Evolutionary conservation across 345 rosid species (phyloP), one percentile per base, ranked within the genome.

Genomic region (Lagerstroemia speciosa): DNA sequence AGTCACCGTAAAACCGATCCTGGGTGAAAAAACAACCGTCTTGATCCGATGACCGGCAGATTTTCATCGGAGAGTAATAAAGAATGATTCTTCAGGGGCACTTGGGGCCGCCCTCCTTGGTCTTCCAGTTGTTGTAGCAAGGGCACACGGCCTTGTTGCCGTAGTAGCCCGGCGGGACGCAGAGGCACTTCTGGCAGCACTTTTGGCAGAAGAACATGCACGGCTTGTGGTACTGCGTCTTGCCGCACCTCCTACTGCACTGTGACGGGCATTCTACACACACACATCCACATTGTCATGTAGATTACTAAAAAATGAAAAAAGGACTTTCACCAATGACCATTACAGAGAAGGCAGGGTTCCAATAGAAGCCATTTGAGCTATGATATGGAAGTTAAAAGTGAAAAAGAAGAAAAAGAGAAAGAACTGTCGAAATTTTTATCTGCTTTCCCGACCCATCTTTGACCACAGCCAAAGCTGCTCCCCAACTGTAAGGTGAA

Each of bases 141-240:
- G 90, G 90, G 77, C 92, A 85, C 48, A 80, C 81, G 67, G 68
- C 75, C 69, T 87, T 89, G 80, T 85, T 84, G 58, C 89, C 89
- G 31, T 79, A 84, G 73, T 67, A 84, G 75, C 89, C 96, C 46
- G 93, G 89, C 52, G 93, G 97, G 3, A 89, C 93, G 76, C 96
- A 91, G 36, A 84, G 86, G 72, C 97, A 91, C 76, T 76, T 79
- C 48, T 73, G 82, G 69, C 96, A 89, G 66, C 97, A 87, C 69
- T 89, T 89, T 53, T 83, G 85, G 65, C 96, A 86, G 79, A 86
- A 86, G 91, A n/a, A n/a, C n/a, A n/a, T n/a, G n/a, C n/a, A n/a
- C n/a, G n/a, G 85, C 60, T 89, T 83, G 68, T 70, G 79, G 78
- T 82, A 78, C 66, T 87, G 83, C 22, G 96, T 91, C 72, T 67